phyloP scores from a whole-genome alignment of 139 green algal species.

The Chlamydomonas sp. region DNA sequence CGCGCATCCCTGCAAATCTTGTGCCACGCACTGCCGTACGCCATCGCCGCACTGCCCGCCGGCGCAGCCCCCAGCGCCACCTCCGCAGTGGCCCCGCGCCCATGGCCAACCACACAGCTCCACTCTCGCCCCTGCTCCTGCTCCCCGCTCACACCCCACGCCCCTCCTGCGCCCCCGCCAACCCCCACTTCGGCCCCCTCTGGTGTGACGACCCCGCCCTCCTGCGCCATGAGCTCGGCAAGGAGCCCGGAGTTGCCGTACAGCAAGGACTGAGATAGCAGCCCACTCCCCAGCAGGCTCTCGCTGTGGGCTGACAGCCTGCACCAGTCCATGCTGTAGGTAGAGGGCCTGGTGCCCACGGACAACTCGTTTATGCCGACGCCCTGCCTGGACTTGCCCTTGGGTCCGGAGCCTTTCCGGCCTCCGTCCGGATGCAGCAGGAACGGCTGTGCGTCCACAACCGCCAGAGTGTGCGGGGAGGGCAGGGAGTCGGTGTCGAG shows the following conservation, averaged over 20 bases:
- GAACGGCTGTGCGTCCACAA: conserved; percentile 24
- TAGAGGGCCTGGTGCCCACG: conserved; percentile 11
- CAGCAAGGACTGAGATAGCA: neutral
- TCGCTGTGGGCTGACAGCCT: conserved; percentile 4
- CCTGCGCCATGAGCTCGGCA: neutral
- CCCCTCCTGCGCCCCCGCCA: too few species aligned
- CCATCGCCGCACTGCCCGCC: neutral
- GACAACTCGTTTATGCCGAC: neutral
- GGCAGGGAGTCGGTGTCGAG: conserved; percentile 34
- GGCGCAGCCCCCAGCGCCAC: neutral
- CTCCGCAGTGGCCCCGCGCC: neutral
- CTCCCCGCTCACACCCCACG: too few species aligned
- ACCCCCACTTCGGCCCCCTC: too few species aligned
- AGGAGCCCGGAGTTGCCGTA: neutral
- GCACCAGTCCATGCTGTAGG: conserved; percentile 34
- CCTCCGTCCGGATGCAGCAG: neutral
- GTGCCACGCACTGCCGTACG: neutral
- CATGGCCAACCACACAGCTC: neutral
- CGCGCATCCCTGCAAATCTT: conserved; percentile 5
- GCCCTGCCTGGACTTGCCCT: neutral
- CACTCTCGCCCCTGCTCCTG: neutral
- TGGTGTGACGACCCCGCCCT: neutral
- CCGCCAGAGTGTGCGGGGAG: conserved; percentile 6
- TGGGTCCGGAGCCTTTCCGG: neutral
- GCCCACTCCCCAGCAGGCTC: neutral